Base-by-base conservation (phyloP, 805 yeast genomes). In the Deakozyma indianensis region DNA sequence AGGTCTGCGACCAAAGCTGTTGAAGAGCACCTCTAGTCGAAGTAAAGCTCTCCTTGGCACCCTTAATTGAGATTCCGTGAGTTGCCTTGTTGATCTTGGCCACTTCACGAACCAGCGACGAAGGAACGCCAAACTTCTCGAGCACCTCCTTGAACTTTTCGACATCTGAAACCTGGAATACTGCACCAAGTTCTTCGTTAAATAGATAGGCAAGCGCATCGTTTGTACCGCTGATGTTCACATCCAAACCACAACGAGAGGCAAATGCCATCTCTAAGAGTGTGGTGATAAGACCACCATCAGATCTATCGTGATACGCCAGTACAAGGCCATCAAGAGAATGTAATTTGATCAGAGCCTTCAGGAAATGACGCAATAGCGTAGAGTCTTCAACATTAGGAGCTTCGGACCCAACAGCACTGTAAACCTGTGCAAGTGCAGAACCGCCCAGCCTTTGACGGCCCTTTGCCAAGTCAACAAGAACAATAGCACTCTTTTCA, bases 211-310 rank as follows among this genome's bases (percentile, higher is more conserved):
- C 64, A 45, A 78, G 68, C 11, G 68, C 64, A 49, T 71, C 74
- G 22, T 67, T 69, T 7, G 28, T 9, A 23, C 56, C 57, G 21
- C 57, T 52, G 16, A 58, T 55, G 18, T 59, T 55, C 45, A 88
- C 66, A 44, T 78, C 73, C 47, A 88, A 60, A 51, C 98, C 98
- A 45, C 78, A 75, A 68, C 96, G 79, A 25, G 90, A 88, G 41
- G 97, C 95, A 67, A 92, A 92, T 0, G 96, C 95, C 97, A 92
- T 92, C 68, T 92, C 98, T 41, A 82, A 67, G 41, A 84, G 68
- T 7, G 97, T 80, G 41, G 83, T 79, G 48, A 88, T 67, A 58
- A 90, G 70, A 60, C 98, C 98, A 73, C 98, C 98, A 63, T 92
- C 98, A 21, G 95, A 84, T 57, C 90, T 73, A 64, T 92, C 98